Evolutionary conservation across 1,284 basidiomycete genomes (phyloP).

Genomic region (Crepidotus sp.): DNA sequence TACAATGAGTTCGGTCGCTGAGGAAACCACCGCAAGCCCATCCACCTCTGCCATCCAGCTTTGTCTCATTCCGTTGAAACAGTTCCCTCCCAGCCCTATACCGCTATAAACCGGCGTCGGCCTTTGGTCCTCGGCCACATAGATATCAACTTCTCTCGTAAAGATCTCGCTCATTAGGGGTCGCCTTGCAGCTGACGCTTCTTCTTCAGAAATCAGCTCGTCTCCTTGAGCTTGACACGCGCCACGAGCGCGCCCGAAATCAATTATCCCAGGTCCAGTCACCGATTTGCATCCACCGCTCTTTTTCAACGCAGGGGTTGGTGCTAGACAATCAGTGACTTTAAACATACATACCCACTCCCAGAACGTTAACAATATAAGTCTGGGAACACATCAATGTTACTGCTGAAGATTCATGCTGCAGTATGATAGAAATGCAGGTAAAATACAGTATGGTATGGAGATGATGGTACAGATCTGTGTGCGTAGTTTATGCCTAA

Average conservation of each 20-base stretch:
- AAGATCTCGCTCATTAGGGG: not conserved
- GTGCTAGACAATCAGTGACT: not conserved
- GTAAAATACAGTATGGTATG: constrained; percentile 12
- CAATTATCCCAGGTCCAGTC: constrained; percentile 15
- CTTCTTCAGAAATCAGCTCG: constrained; percentile 2
- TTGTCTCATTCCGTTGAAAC: not conserved
- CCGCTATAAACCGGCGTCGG: constrained; percentile 1
- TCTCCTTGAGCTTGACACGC: constrained; percentile 4
- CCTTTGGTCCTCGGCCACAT: not conserved
- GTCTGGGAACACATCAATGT: not conserved
- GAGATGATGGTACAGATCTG: constrained; percentile 7
- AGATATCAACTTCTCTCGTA: constrained; percentile 9
- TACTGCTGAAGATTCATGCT: not conserved
- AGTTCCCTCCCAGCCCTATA: constrained; percentile 1
- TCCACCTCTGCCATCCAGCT: not conserved
- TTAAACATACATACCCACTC: not conserved
- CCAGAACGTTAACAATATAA: not conserved
- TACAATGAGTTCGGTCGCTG: not conserved
- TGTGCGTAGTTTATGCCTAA: constrained; percentile 12
- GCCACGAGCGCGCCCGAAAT: constrained; percentile 9
- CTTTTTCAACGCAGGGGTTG: not conserved
- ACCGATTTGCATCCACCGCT: not conserved
- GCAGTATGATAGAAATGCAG: constrained; percentile 3
- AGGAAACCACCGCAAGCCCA: not conserved
- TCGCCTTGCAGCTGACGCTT: not conserved